Evolutionary conservation across 768 basidiomycete species (phyloP).

Genomic region (Panaeolus cyanescens): DNA sequence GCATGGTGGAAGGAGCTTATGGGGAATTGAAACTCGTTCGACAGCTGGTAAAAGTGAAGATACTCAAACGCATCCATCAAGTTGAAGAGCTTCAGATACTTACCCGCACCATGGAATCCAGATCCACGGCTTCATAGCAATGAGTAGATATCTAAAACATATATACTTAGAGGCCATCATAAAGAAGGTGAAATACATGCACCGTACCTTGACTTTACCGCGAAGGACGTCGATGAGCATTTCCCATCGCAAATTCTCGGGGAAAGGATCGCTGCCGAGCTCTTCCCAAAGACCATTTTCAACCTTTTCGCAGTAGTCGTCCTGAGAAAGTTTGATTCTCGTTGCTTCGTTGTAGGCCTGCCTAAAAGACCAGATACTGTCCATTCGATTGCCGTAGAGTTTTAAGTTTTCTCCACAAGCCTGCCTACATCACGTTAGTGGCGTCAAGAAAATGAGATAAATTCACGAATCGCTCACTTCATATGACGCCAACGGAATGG

Average conservation of each 20-base stretch:
- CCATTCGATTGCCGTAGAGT: constrained; percentile 67
- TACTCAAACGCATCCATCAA: background rate
- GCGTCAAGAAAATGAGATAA: background rate
- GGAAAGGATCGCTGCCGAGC: constrained; percentile 47
- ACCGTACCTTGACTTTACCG: constrained; percentile 76
- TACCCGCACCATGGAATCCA: constrained; percentile 69
- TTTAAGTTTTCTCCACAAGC: constrained; percentile 60
- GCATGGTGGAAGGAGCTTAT: constrained; percentile 87
- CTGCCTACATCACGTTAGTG: constrained; percentile 38
- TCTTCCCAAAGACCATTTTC: constrained; percentile 48
- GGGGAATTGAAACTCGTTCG: constrained; percentile 88
- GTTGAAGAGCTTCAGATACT: constrained; percentile 17
- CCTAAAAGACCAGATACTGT: constrained; percentile 76
- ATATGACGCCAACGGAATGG: constrained; percentile 77
- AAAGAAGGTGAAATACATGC: background rate
- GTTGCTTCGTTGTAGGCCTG: constrained; percentile 79
- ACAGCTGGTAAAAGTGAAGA: constrained; percentile 48
- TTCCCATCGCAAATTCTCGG: constrained; percentile 75
- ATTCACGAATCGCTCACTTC: constrained; percentile 49
- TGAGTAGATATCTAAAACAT: constrained; percentile 57
- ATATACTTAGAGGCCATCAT: constrained; percentile 2
- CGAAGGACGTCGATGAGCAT: constrained; percentile 81
- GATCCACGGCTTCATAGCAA: constrained; percentile 75
- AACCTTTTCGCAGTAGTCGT: constrained; percentile 67
- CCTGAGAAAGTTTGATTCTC: constrained; percentile 67